Conservation (phyloP, 192 early-diverging fungal species). For the Entomortierella parvispora region DNA sequence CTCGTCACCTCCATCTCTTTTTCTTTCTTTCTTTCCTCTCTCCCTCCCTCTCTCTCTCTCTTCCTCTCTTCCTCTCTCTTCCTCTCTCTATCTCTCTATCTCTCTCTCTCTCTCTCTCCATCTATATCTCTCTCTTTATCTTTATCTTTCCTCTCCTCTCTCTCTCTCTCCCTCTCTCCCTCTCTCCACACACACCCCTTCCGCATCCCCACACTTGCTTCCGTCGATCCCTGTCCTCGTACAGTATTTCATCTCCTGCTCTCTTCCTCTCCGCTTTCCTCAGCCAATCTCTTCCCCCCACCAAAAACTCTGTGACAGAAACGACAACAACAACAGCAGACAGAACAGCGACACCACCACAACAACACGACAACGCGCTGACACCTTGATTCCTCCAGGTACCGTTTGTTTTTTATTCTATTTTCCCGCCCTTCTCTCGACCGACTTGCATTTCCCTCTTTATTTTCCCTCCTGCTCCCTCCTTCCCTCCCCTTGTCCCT, state of each 20-base stretch:
- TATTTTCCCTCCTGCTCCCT: not conserved
- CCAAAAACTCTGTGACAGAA: too few relatives aligned
- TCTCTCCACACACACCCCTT: too few relatives aligned
- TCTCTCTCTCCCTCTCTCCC: not conserved
- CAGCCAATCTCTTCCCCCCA: too few relatives aligned
- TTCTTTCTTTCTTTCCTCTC: not conserved
- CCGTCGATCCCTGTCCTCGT: too few relatives aligned
- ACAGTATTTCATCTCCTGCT: not conserved
- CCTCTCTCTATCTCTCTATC: not conserved
- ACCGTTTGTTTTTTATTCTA: not conserved
- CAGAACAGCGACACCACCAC: too few relatives aligned
- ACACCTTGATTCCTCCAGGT: too few relatives aligned
- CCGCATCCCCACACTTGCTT: too few relatives aligned
- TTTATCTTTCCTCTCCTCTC: not conserved
- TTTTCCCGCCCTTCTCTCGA: too few relatives aligned
- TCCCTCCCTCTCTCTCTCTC: not conserved
- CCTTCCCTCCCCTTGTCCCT: not conserved
- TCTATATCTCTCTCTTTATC: constrained; percentile 3
- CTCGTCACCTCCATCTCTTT: not conserved
- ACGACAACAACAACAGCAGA: too few relatives aligned
- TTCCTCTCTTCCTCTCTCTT: not conserved
- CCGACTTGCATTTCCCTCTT: too few relatives aligned
- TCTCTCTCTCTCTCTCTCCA: not conserved
- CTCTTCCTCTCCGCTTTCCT: not conserved
- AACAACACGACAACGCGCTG: too few relatives aligned